A percentile compares a stretch with the other conserved stretches of the same genome.
phyloP scores from a whole-genome alignment of 805 yeast genomes.

The Suhomyces emberorum region DNA sequence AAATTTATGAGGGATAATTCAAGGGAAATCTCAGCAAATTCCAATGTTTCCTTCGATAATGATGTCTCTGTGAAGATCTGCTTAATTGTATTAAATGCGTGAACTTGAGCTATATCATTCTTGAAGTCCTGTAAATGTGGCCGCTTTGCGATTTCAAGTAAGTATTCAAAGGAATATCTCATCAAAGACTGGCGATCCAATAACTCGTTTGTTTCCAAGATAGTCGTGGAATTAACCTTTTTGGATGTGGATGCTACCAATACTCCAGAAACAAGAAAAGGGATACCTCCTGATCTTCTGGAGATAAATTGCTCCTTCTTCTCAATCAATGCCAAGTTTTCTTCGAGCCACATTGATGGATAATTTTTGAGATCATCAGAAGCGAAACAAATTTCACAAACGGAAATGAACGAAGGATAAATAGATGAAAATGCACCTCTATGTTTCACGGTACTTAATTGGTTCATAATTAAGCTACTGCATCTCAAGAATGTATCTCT shows the following conservation, averaged over 20 bases:
- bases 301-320: conserved; percentile 68
- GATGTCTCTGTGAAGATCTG: conserved; percentile 70
- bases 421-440: conserved; percentile 91
- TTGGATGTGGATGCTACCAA: conserved; percentile 46
- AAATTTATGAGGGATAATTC: conserved; percentile 61
- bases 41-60: conserved; percentile 51
- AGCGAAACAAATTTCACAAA: conserved; percentile 55
- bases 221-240: conserved; percentile 21
- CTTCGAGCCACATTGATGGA: conserved; percentile 57
- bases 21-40: conserved; percentile 56
- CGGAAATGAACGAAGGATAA: conserved; percentile 70
- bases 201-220: background rate
- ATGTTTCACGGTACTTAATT: conserved; percentile 73
- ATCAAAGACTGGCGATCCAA: background rate
- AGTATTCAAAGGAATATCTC: conserved; percentile 44
- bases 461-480: conserved; percentile 60
- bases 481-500: conserved; percentile 25
- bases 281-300: conserved; percentile 90
- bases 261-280: conserved; percentile 72
- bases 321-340: conserved; percentile 51
- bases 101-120: conserved; percentile 85
- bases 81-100: conserved; percentile 83
- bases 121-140: conserved; percentile 51
- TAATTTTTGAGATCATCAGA: conserved; percentile 26
- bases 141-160: conserved; percentile 52